Base-by-base conservation (phyloP, 164 flowering plant genomes). In the Aristolochia fimbriata region DNA sequence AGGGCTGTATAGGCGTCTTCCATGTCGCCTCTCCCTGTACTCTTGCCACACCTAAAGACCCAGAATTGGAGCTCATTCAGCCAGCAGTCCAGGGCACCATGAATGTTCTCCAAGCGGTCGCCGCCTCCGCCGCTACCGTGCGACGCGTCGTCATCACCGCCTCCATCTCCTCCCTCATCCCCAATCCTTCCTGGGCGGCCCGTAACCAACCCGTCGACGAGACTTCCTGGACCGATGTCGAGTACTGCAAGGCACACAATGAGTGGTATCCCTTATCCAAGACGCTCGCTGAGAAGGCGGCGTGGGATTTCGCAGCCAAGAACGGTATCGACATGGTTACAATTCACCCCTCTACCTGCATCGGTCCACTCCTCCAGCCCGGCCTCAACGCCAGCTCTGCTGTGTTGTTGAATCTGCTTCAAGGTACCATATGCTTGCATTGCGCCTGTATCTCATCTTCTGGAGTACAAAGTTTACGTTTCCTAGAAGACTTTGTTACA, bases 201-300 rank as follows among this genome's bases (percentile, higher is more conserved):
- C 2, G 54, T 1, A 21, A 53, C 30, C 58, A 31, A 47, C 73
- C 75, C 33, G 62, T 85, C 21, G 88, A 90, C 24, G 94, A 90
- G 77, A 31, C 71, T 19, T 85, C 85, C 0, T 90, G 94, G 95
- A 87, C 97, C 13, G 92, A 87, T 48, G 71, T 85, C 43, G 83
- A 85, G 13, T 90, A 77, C 77, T 90, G 97, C 79, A 72, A 65
- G 47, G 76, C 83, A 9, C 80, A 78, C 43, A 74, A 82, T 87
- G 84, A 85, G 68, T 87, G 88, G 92, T 87, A 90, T 63, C 88
- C 97, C 0, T 81, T 90, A 45, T 90, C 95, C 6, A 87, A 90
- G 73, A 87, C 95, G 0, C 56, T 84, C 62, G 97, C 92, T 2
- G 97, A 87, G 81, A 85, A 77, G 69, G 85, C 92, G 17, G 97